Percentiles rank a stretch among this genome's conserved stretches.
These are phyloP conservation scores for Ophiocordyceps sinensis DNA, from an alignment of 2,329 filamentous ascomycete species.

Conservation along the genomic window DNA sequence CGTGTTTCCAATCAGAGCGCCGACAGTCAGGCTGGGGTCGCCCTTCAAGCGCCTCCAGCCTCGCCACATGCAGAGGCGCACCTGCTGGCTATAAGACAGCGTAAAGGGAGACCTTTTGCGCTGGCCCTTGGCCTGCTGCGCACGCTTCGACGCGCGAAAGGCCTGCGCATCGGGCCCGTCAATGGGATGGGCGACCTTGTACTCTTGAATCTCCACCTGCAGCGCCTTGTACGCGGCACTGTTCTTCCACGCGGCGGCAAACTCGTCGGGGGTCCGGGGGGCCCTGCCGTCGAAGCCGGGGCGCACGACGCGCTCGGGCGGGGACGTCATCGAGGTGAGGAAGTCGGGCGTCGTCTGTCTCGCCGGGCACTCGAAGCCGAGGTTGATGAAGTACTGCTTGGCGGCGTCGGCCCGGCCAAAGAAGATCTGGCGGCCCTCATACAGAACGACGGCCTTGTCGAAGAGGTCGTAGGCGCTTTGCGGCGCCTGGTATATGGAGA, in stretches of 20 bases:
- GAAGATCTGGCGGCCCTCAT: constrained; percentile 48
- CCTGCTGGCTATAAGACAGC: constrained; percentile 60
- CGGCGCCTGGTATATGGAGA: constrained; percentile 62
- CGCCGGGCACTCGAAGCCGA: constrained; percentile 53
- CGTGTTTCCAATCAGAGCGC: constrained; percentile 56
- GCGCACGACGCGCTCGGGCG: constrained; percentile 39
- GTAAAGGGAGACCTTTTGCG: constrained; percentile 69
- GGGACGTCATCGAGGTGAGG: constrained; percentile 53
- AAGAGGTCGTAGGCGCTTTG: constrained; percentile 50
- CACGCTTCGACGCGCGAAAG: constrained; percentile 39
- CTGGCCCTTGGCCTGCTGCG: constrained; percentile 40
- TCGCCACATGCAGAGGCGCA: constrained; percentile 66
- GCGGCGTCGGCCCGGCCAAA: constrained; percentile 47
- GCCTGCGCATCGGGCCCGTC: constrained; percentile 39
- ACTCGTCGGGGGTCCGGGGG: constrained; percentile 47
- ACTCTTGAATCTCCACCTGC: constrained; percentile 39
- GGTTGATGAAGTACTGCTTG: constrained; percentile 48
- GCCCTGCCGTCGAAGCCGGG: constrained; percentile 40
- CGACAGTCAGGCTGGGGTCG: constrained; percentile 61
- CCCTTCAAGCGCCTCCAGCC: constrained; percentile 64
- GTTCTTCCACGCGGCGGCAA: constrained; percentile 42
- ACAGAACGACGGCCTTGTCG: constrained; percentile 43
- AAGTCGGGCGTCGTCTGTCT: constrained; percentile 59
- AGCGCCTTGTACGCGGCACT: constrained; percentile 35
- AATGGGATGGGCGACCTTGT: constrained; percentile 38